phyloP scores from a whole-genome alignment of 371 early-diverging fungal genomes.

The Mortierella sp. region DNA sequence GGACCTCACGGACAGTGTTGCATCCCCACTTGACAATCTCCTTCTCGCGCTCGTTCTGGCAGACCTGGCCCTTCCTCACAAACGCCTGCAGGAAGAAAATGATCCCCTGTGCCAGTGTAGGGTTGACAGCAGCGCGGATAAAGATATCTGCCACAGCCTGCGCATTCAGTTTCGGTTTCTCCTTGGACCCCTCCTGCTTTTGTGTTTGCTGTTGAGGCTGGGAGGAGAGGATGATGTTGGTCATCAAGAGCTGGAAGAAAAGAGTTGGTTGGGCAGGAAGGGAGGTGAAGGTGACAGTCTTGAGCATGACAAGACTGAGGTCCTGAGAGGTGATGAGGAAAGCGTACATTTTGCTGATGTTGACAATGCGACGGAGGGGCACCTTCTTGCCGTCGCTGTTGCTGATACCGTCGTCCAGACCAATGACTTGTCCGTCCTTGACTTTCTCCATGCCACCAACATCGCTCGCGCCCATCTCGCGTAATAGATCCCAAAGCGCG shows the following conservation, averaged over 20 bases:
- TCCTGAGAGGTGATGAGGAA: conserved; percentile 71
- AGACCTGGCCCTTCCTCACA: conserved; percentile 63
- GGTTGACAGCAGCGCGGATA: conserved; percentile 68
- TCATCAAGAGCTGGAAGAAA: conserved; percentile 79
- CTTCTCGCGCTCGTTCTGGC: conserved; percentile 63
- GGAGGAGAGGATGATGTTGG: conserved; percentile 58
- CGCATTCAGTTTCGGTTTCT: conserved; percentile 58
- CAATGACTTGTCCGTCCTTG: conserved; percentile 51
- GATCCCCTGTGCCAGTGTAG: conserved; percentile 79
- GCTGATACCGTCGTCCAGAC: conserved; percentile 26
- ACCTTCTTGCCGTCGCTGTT: conserved; percentile 48
- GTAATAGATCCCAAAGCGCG: conserved; percentile 93
- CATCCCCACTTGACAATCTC: conserved; percentile 75
- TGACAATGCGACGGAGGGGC: conserved; percentile 76
- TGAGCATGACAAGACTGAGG: conserved; percentile 76
- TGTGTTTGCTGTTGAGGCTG: conserved; percentile 32
- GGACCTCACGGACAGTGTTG: conserved; percentile 71
- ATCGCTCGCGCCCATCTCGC: conserved; percentile 83
- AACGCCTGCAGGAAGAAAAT: conserved; percentile 80
- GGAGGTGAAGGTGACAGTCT: conserved; percentile 82
- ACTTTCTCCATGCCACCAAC: conserved; percentile 81
- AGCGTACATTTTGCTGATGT: conserved; percentile 83
- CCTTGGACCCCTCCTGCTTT: conserved; percentile 32
- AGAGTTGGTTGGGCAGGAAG: conserved; percentile 70
- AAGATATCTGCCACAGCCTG: conserved; percentile 72